Conservation (phyloP, 169 alveolate species). For the Cryptosporidium meleagridis region DNA sequence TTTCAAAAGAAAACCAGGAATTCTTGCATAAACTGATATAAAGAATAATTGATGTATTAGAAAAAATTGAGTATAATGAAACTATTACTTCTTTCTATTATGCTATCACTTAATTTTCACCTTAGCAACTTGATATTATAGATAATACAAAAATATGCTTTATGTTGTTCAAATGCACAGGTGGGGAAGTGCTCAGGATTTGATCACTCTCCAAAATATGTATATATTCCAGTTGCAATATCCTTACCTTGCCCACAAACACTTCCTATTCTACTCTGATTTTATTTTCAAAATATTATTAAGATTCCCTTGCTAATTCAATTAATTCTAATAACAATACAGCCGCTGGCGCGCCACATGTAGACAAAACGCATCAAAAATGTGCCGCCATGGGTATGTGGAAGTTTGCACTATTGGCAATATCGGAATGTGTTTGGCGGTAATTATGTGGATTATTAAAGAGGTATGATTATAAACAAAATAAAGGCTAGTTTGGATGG, state of each 20-base stretch:
- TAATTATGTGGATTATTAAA: slow-evolving; percentile 7
- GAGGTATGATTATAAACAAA: neutral
- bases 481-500: neutral
- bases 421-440: slow-evolving; percentile 43
- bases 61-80: neutral
- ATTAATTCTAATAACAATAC: slow-evolving; percentile 11
- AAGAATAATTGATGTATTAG: neutral
- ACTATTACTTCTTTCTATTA: neutral
- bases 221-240: slow-evolving; percentile 6
- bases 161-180: slow-evolving; percentile 7
- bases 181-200: neutral
- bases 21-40: neutral
- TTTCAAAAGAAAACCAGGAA: neutral
- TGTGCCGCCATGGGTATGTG: slow-evolving; percentile 58
- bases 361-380: neutral
- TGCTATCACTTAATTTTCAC: neutral
- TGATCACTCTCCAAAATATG: slow-evolving; percentile 12
- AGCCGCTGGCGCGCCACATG: slow-evolving; percentile 54
- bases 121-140: neutral
- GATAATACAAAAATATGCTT: neutral
- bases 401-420: slow-evolving; percentile 10
- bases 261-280: slow-evolving; percentile 42
- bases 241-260: slow-evolving; percentile 56
- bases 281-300: slow-evolving; percentile 41
- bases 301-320: slow-evolving; percentile 55